These are phyloP conservation scores for Picea sitchensis DNA, from an alignment of 75 land plant genomes.

Conservation along the genomic window DNA sequence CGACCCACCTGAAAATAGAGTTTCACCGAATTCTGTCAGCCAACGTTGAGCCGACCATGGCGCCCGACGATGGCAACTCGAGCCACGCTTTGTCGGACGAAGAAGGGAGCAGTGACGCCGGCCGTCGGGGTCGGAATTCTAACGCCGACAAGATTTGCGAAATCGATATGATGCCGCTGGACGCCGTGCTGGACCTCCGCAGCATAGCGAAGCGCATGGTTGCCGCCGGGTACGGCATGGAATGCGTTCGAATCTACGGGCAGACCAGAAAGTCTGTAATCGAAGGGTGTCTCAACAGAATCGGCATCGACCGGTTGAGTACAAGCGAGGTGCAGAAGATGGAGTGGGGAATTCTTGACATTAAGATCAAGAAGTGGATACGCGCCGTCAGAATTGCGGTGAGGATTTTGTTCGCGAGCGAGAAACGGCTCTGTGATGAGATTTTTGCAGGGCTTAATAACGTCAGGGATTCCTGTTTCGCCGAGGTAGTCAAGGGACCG, in stretches of 20 bases:
- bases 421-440: slow-evolving; percentile 48
- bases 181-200: slow-evolving; percentile 33
- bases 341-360: slow-evolving; percentile 45
- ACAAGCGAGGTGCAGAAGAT: slow-evolving; percentile 62
- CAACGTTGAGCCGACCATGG: not conserved
- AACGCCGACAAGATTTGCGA: slow-evolving; percentile 19
- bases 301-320: slow-evolving; percentile 55
- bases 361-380: slow-evolving; percentile 56
- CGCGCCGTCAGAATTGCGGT: slow-evolving; percentile 51
- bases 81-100: not conserved
- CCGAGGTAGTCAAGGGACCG: slow-evolving; percentile 46
- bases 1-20: not conserved
- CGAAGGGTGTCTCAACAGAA: slow-evolving; percentile 52
- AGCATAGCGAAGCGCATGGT: slow-evolving; percentile 57
- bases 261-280: slow-evolving; percentile 44
- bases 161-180: slow-evolving; percentile 36
- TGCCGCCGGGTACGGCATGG: slow-evolving; percentile 31
- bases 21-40: not conserved
- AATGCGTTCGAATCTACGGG: slow-evolving; percentile 49
- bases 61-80: not conserved
- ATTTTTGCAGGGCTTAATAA: slow-evolving; percentile 34
- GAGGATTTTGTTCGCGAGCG: slow-evolving; percentile 51
- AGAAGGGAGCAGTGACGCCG: not conserved
- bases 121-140: not conserved
- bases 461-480: slow-evolving; percentile 33